Evolutionary conservation across 768 basidiomycete genomes (phyloP).

Genomic region (Boletus tomentosulus): DNA sequence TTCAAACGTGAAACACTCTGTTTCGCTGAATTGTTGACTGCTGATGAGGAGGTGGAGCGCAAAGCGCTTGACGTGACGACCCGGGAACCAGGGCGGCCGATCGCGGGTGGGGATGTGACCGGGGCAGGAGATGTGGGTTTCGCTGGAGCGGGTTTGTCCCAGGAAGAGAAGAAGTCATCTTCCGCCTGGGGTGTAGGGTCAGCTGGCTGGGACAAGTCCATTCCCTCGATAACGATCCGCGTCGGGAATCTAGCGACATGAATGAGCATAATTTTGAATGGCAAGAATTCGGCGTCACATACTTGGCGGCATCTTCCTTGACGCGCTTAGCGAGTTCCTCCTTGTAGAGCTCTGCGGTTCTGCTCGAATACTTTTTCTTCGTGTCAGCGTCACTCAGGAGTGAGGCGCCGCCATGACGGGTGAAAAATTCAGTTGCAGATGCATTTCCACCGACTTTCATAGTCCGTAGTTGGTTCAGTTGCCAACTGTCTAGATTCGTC

Average conservation of each 20-base stretch:
- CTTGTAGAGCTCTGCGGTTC: conserved; percentile 84
- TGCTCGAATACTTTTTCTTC: conserved; percentile 86
- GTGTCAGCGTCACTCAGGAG: conserved; percentile 70
- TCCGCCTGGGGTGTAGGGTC: conserved; percentile 50
- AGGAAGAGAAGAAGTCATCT: conserved; percentile 95
- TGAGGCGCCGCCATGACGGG: conserved; percentile 74
- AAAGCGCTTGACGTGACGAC: conserved; percentile 64
- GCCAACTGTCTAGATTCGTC: conserved; percentile 95
- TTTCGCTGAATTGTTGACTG: conserved; percentile 31
- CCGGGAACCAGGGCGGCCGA: conserved; percentile 56
- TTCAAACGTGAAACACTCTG: conserved; percentile 41
- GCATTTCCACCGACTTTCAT: conserved; percentile 97
- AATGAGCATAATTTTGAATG: neutral
- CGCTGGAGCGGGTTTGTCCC: conserved; percentile 78
- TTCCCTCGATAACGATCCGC: conserved; percentile 81
- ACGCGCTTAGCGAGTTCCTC: conserved; percentile 83
- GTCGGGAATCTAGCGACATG: conserved; percentile 58
- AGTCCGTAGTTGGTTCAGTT: conserved; percentile 80
- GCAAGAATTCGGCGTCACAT: conserved; percentile 20
- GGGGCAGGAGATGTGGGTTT: conserved; percentile 50
- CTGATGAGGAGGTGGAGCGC: conserved; percentile 41
- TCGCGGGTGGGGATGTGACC: conserved; percentile 49
- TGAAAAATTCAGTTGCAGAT: conserved; percentile 84
- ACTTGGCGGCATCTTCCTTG: conserved; percentile 71
- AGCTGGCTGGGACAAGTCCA: conserved; percentile 41